Evolutionary conservation across 2,329 filamentous ascomycete species (phyloP).

Genomic region (Ophiostoma quercus): DNA sequence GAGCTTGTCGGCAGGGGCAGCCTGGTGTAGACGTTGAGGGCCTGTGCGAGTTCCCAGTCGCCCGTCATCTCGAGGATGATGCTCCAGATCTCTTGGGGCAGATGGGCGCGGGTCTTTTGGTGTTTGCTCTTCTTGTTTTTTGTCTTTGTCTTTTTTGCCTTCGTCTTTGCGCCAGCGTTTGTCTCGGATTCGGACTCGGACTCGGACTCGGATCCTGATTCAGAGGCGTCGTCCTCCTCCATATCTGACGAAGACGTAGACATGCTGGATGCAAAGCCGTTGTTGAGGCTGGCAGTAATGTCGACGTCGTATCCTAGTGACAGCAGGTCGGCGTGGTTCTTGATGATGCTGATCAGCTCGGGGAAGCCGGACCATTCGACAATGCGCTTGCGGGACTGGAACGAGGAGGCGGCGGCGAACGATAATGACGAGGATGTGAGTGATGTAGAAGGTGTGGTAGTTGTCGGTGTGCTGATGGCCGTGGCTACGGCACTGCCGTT

Average conservation of each 20-base stretch:
- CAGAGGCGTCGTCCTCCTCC: conserved; percentile 4
- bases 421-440: conserved; percentile 1
- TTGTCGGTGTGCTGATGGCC: conserved; percentile 6
- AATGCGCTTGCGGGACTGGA: conserved; percentile 38
- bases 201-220: conserved; percentile 23
- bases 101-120: conserved; percentile 31
- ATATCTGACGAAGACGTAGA: not conserved
- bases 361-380: conserved; percentile 60
- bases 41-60: conserved; percentile 86
- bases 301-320: conserved; percentile 68
- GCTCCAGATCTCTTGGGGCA: conserved; percentile 86
- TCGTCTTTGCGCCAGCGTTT: not conserved
- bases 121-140: conserved; percentile 14
- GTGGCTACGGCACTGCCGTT: conserved; percentile 2
- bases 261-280: not conserved
- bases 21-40: conserved; percentile 73
- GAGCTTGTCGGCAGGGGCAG: conserved; percentile 57
- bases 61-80: conserved; percentile 77
- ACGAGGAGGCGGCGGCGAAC: conserved; percentile 5
- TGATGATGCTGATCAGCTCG: conserved; percentile 67
- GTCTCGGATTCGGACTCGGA: not conserved
- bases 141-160: conserved; percentile 28
- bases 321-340: conserved; percentile 71
- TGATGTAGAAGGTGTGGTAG: not conserved
- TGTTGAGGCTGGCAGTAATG: conserved; percentile 37